Percentiles rank a stretch among this genome's conserved stretches.
phyloP scores from a whole-genome alignment of 2,329 filamentous ascomycete species.

The Colletotrichum sp. region DNA sequence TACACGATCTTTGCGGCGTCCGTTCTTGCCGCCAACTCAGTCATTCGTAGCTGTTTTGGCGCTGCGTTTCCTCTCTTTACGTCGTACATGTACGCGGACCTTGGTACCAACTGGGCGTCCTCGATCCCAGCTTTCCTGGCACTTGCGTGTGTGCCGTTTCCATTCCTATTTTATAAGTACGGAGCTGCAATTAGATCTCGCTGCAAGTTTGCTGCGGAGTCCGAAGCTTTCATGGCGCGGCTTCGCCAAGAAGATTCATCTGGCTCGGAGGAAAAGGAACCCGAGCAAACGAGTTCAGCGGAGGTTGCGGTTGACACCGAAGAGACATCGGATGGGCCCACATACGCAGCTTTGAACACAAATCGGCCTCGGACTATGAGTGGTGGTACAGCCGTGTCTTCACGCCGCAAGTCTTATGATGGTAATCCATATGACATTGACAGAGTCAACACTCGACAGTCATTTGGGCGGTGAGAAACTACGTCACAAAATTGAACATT shows the following conservation, averaged over 20 bases:
- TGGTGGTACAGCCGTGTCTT: background rate
- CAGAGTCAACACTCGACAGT: background rate
- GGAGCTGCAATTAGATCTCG: constrained; percentile 54
- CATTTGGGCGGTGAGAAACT: background rate
- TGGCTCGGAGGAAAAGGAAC: background rate
- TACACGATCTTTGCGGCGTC: constrained; percentile 78
- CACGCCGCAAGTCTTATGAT: background rate
- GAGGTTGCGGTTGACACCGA: background rate
- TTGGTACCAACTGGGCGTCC: constrained; percentile 78
- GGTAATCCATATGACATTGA: background rate
- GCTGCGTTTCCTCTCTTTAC: constrained; percentile 77
- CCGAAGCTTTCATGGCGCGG: constrained; percentile 62
- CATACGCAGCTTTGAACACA: background rate
- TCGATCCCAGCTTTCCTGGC: constrained; percentile 77
- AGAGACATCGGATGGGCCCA: background rate
- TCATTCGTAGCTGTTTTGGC: constrained; percentile 75
- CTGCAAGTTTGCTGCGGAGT: constrained; percentile 61
- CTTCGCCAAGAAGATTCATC: constrained; percentile 33
- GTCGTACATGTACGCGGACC: constrained; percentile 56
- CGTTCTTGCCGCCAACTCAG: constrained; percentile 73
- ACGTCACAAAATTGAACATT: background rate
- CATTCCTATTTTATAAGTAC: constrained; percentile 78
- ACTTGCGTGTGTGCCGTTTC: constrained; percentile 73
- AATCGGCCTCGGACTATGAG: background rate
- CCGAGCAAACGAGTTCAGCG: constrained; percentile 17